Base-by-base conservation (phyloP, 768 basidiomycete species). In the Boletus rubropictus region DNA sequence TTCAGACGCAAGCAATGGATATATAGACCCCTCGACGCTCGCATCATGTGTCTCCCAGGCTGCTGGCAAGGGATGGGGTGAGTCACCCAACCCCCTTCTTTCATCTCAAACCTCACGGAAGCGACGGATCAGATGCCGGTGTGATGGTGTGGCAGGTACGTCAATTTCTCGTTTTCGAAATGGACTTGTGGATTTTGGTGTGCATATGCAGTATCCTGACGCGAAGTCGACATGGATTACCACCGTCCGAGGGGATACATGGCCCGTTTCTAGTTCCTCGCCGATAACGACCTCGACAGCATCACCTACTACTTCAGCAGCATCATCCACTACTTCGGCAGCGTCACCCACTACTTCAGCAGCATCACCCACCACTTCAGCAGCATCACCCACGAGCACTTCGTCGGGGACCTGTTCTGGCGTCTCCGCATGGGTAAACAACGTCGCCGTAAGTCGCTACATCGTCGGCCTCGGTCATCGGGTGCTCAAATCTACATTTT, bases 41-140 rank as follows among this genome's bases (percentile, higher is more conserved):
- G 75, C 80, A 0, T 62, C 64, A 3, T 89, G 88, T 58, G 67
- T 88, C 25, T 55, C 71, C 15, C 69, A 81, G 62, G 87, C 82
- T 0, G 76, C 79, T 53, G 57, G 53, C n/a, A 48, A 74, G 48
- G 86, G 84, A 24, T 89, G 86, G 86, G 75, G 81, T 82, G 50
- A 66, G 82, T 69, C 22, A 7, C 14, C 34, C 5, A 22, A 21
- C 21, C 12, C 37, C 21, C 12, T 36, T 20, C 20, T 20, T 46
- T 25, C 15, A 15, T 3, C 15, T 1, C 1, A 9, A 32, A 17
- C 8, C 52, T 59, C 9, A 51, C 24, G 2, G 3, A 10, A 8
- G n/a, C 10, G 33, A 11, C 15, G 7, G 20, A 15, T 34, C 3
- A 72, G 71, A 55, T 49, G 71, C 42, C 0, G 72, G 72, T 7